phyloP scores from a whole-genome alignment of 345 rosid species.

The Eucalyptus caleyi region DNA sequence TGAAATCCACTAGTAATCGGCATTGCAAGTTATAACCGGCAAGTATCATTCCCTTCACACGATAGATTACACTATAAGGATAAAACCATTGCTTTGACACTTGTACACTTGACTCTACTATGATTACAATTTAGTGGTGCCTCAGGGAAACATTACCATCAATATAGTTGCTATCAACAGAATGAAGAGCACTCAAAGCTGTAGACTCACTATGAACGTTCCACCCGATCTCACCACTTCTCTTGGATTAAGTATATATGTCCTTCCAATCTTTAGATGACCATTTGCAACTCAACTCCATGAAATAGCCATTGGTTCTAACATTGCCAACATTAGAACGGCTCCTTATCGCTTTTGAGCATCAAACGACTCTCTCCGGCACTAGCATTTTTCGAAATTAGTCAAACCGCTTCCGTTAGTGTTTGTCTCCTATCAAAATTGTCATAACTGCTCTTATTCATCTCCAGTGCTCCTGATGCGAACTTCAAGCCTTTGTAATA shows the following conservation, averaged over 20 bases:
- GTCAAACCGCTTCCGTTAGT: neutral
- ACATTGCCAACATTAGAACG: neutral
- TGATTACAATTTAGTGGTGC: too few relatives aligned
- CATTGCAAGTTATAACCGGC: too few relatives aligned
- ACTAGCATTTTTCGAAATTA: neutral
- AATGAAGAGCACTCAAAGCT: neutral
- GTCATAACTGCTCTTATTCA: neutral
- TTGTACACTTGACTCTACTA: too few relatives aligned
- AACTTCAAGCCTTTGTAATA: neutral
- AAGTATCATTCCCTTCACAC: too few relatives aligned
- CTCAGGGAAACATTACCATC: neutral
- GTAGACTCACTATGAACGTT: neutral
- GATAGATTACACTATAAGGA: too few relatives aligned
- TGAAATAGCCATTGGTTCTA: neutral
- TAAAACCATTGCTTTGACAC: too few relatives aligned
- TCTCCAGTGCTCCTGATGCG: neutral
- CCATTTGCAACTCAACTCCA: neutral
- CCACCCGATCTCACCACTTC: neutral
- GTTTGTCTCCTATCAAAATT: neutral
- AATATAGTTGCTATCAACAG: neutral
- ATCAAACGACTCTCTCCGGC: too few relatives aligned
- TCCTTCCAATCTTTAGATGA: neutral
- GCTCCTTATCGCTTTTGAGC: too few relatives aligned
- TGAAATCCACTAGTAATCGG: too few relatives aligned
- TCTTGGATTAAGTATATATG: neutral